Evolutionary conservation across 768 basidiomycete species (phyloP).

Genomic region (Trametes cinnabarina): DNA sequence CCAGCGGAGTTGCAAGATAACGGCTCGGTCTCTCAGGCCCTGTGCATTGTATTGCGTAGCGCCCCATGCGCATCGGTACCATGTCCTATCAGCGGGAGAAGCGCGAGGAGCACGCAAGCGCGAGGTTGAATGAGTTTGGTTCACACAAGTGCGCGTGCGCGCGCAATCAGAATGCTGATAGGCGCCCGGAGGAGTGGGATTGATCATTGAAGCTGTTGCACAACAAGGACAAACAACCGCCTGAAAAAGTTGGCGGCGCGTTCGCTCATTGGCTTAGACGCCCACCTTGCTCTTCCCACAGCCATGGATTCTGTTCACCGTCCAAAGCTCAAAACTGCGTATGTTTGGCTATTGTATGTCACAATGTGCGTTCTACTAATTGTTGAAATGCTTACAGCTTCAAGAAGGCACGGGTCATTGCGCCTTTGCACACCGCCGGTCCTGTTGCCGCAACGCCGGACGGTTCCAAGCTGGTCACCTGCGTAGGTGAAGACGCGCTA

Average conservation of each 20-base stretch:
- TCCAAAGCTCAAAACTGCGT: conserved; percentile 62
- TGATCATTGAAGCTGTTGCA: conserved; percentile 18
- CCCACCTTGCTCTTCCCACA: conserved; percentile 24
- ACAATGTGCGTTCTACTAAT: not conserved
- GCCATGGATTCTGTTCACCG: conserved; percentile 19
- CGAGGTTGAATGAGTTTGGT: too few species aligned
- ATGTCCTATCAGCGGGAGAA: conserved; percentile 14
- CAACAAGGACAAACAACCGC: conserved; percentile 23
- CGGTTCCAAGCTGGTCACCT: conserved; percentile 78
- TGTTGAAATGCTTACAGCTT: conserved; percentile 48
- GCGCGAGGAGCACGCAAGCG: not conserved
- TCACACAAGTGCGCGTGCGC: not conserved
- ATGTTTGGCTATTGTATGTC: conserved; percentile 26
- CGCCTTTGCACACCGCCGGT: conserved; percentile 86
- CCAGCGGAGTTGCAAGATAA: conserved; percentile 10
- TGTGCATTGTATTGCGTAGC: conserved; percentile 1
- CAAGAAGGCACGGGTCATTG: conserved; percentile 69
- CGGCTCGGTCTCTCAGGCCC: not conserved
- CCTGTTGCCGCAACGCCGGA: conserved; percentile 78
- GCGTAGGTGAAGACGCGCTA: conserved; percentile 82
- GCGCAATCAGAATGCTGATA: conserved; percentile 17
- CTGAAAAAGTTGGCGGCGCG: conserved; percentile 17
- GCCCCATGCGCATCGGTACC: not conserved
- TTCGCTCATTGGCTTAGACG: conserved; percentile 6
- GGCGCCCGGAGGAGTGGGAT: conserved; percentile 19